These are phyloP conservation scores for Ustilago shanxiensis DNA, from an alignment of 1,284 basidiomycete species.

Conservation along the genomic window DNA sequence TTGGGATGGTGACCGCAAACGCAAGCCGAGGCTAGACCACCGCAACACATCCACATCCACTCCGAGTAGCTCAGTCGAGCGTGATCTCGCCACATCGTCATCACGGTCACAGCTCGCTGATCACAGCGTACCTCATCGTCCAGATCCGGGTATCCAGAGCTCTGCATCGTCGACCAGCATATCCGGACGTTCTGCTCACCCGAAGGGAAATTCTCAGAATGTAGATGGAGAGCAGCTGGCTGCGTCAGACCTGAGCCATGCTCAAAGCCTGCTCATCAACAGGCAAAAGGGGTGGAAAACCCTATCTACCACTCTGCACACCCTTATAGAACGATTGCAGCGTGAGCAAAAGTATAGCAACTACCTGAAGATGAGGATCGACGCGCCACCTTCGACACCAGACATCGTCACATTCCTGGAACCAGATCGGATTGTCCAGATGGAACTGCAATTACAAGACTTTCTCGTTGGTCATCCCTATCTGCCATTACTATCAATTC, in stretches of 20 bases:
- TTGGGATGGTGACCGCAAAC: constrained; percentile 55
- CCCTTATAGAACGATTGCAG: constrained; percentile 21
- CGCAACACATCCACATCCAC: not conserved
- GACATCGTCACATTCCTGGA: constrained; percentile 15
- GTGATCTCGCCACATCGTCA: not conserved
- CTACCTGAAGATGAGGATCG: constrained; percentile 23
- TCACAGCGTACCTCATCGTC: not conserved
- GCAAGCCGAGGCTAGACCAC: constrained; percentile 20
- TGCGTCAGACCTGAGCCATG: constrained; percentile 19
- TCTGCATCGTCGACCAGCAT: not conserved
- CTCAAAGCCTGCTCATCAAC: constrained; percentile 20
- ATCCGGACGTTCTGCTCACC: not conserved
- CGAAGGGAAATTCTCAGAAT: not conserved
- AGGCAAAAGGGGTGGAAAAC: constrained; percentile 23
- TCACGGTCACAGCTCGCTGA: not conserved
- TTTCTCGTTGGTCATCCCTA: constrained; percentile 33
- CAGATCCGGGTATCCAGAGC: too few species aligned
- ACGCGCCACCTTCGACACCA: constrained; percentile 24
- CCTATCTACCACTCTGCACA: constrained; percentile 11
- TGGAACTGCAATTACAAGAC: constrained; percentile 19
- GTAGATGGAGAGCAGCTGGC: constrained; percentile 20
- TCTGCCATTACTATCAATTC: constrained; percentile 14
- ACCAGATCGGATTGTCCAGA: not conserved
- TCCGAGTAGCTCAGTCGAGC: constrained; percentile 8
- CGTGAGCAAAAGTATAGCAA: constrained; percentile 11